phyloP scores from a whole-genome alignment of 306 rosid genomes.

The Glycine soja region DNA sequence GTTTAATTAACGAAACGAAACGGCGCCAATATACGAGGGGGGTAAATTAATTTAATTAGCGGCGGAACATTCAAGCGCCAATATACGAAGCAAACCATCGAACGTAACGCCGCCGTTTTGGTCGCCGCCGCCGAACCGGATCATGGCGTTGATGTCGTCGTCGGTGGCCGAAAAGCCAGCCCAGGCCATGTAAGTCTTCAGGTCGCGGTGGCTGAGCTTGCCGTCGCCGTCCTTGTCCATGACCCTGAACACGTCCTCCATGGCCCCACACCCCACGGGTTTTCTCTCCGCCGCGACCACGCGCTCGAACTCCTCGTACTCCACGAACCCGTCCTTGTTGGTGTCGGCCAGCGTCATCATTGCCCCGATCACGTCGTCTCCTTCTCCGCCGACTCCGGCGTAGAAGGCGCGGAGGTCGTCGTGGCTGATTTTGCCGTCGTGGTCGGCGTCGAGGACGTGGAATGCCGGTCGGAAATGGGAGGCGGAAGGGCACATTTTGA shows the following conservation, averaged over 20 bases:
- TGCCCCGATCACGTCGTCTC: slow-evolving; percentile 62
- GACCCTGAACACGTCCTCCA: slow-evolving; percentile 83
- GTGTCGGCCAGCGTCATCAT: slow-evolving; percentile 88
- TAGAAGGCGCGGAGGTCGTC: slow-evolving; percentile 83
- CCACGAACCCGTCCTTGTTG: slow-evolving; percentile 80
- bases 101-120: slow-evolving; percentile 66
- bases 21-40: background rate
- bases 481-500: slow-evolving; percentile 63
- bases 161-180: slow-evolving; percentile 71
- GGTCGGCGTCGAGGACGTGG: slow-evolving; percentile 77
- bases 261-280: slow-evolving; percentile 51
- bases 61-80: slow-evolving; percentile 58
- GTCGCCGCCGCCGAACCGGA: slow-evolving; percentile 68
- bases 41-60: background rate
- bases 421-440: slow-evolving; percentile 80
- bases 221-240: slow-evolving; percentile 98
- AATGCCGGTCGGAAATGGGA: slow-evolving; percentile 71
- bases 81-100: slow-evolving; percentile 71
- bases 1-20: background rate
- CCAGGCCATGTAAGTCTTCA: slow-evolving; percentile 70
- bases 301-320: slow-evolving; percentile 89
- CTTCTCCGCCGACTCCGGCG: slow-evolving; percentile 45
- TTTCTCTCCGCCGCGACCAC: slow-evolving; percentile 54
- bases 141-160: slow-evolving; percentile 79
- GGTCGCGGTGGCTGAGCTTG: slow-evolving; percentile 68